Conservation (phyloP, 2,329 filamentous ascomycete genomes). For the Penicillium sp. region DNA sequence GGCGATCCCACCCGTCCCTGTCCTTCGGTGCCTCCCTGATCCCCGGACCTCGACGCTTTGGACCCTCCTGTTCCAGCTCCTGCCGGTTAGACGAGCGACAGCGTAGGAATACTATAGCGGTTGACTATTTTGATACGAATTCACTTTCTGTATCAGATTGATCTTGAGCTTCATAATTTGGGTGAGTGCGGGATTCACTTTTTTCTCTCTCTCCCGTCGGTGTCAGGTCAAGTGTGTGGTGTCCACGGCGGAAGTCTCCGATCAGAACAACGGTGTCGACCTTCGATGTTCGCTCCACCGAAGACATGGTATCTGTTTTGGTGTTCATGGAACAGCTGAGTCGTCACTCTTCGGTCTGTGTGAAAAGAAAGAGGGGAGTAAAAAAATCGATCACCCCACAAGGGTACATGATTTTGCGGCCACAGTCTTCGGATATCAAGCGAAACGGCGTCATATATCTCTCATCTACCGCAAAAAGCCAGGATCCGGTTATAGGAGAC, state of each 20-base stretch:
- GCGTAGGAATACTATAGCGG: constrained; percentile 24
- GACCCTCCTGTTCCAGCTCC: constrained; percentile 38
- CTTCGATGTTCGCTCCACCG: neutral
- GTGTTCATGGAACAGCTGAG: neutral
- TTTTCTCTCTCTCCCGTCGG: neutral
- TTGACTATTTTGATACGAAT: constrained; percentile 11
- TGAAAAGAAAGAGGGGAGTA: neutral
- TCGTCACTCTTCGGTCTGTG: neutral
- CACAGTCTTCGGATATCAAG: neutral
- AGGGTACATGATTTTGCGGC: neutral
- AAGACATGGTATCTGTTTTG: neutral
- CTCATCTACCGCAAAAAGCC: neutral
- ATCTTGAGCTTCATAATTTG: constrained; percentile 17
- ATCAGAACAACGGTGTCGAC: neutral
- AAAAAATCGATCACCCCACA: constrained; percentile 3
- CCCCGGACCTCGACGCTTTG: constrained; percentile 32
- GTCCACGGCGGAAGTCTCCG: constrained; percentile 8
- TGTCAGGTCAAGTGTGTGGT: constrained; percentile 7
- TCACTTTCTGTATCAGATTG: constrained; percentile 16
- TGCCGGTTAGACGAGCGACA: constrained; percentile 42
- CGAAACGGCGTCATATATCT: neutral
- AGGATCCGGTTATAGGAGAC: neutral
- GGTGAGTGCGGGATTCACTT: constrained; percentile 15
- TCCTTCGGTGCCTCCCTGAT: constrained; percentile 35
- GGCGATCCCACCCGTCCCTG: constrained; percentile 28